phyloP scores from a whole-genome alignment of 2,329 filamentous ascomycete species.

The Verticillium longisporum region DNA sequence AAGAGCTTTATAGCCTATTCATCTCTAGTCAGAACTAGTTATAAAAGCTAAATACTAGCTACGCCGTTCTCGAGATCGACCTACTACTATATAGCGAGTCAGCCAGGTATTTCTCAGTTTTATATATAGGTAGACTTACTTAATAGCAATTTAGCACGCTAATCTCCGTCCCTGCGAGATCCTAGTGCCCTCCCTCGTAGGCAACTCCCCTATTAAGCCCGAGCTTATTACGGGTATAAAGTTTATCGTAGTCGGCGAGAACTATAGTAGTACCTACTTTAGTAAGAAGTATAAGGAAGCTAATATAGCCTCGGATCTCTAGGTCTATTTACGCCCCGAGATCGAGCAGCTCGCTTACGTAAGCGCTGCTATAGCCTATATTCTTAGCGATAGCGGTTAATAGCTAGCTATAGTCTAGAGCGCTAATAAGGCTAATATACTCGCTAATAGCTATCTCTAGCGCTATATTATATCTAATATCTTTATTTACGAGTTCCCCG shows the following conservation, averaged over 20 bases:
- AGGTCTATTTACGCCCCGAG: conserved; percentile 36
- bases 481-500: conserved; percentile 33
- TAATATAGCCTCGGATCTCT: conserved; percentile 38
- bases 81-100: no score
- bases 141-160: no score
- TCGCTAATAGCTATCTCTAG: conserved; percentile 43
- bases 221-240: conserved; percentile 37
- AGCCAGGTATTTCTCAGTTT: no score
- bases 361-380: conserved; percentile 33
- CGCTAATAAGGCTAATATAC: conserved; percentile 46
- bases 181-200: conserved; percentile 31
- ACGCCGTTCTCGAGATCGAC: no score
- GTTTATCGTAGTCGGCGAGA: conserved; percentile 44
- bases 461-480: conserved; percentile 31
- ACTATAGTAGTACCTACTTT: conserved; percentile 43
- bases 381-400: conserved; percentile 19
- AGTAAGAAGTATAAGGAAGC: conserved; percentile 36
- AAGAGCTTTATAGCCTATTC: no score
- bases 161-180: conserved; percentile 43
- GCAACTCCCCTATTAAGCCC: conserved; percentile 34
- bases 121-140: no score
- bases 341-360: conserved; percentile 40
- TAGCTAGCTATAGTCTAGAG: conserved; percentile 35
- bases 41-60: no score
- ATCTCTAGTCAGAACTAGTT: no score